Base-by-base conservation (phyloP, 805 yeast genomes). In the Vanderwaltozyma polyspora region DNA sequence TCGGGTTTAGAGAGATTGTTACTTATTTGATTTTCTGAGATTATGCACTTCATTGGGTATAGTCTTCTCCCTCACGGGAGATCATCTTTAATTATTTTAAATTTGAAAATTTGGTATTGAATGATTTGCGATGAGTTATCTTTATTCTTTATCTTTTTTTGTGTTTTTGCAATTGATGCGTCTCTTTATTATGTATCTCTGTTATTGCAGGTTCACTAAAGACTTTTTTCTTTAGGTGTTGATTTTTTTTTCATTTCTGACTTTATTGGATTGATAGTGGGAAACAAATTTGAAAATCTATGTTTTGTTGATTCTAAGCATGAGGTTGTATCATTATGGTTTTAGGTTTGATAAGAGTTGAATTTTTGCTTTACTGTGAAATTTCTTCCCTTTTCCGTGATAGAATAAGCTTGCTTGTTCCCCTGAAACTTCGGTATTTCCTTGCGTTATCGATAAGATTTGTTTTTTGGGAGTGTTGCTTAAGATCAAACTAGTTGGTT, bases 391-490 rank as follows among this genome's bases (percentile, higher is more conserved):
- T 29, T 31, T 39, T 39, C 49, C 42, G 48, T 49, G 42, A 54
- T 54, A 54, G 55, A 41, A 29, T 40, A 44, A 42, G 59, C 59
- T 54, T 54, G 59, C 59, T 42, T 47, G 40, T 37, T 39, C 51
- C 56, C 55, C 57, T 41, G 17, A 17, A 4, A 29, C 4, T 19
- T 4, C 8, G 6, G 11, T 5, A 17, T 10, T 18, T 17, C 13
- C 26, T 13, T 25, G 24, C 24, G 31, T 38, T 16, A 16, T 7
- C 12, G 11, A 27, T 16, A 5, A 5, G 6, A 5, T 13, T 17
- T 24, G 19, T 5, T 6, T 8, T 16, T 23, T 31, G 11, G 14
- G 5, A 8, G 21, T 12, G 7, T 28, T 15, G 9, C 14, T 16
- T 15, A 3, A 6, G 3, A 19, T 28, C 16, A n/a, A n/a, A n/a